These are phyloP conservation scores for Dioscorea cayenensis DNA, from an alignment of 116 monocot species.

Conservation along the genomic window DNA sequence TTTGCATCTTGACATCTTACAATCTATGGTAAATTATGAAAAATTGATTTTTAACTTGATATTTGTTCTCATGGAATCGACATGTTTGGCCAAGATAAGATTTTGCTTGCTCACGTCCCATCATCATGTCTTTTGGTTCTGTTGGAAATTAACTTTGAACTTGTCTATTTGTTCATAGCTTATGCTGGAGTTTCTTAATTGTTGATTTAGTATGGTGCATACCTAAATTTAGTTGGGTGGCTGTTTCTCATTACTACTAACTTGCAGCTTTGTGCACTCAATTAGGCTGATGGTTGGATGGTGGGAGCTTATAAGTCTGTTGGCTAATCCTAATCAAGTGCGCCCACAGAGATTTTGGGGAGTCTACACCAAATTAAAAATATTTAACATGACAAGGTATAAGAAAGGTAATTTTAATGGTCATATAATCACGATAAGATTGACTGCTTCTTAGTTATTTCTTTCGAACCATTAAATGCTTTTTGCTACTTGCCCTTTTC, in stretches of 20 bases:
- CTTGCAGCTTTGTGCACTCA: constrained; percentile 11
- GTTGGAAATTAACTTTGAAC: too few relatives aligned
- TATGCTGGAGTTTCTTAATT: not conserved
- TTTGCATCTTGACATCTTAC: too few relatives aligned
- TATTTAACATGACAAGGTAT: constrained; percentile 91
- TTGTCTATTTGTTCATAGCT: not conserved
- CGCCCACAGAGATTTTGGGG: constrained; percentile 99
- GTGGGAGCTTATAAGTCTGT: constrained; percentile 73
- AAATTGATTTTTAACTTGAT: too few relatives aligned
- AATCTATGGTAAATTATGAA: too few relatives aligned
- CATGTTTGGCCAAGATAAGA: too few relatives aligned
- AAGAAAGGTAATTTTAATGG: constrained; percentile 69
- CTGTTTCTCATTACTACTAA: constrained; percentile 2
- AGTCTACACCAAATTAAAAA: constrained; percentile 96
- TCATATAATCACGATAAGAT: not conserved
- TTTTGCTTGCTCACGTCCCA: too few relatives aligned
- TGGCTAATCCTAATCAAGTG: constrained; percentile 87
- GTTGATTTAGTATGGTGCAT: not conserved
- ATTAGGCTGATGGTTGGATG: constrained; percentile 99
- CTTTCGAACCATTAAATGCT: too few relatives aligned
- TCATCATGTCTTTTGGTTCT: too few relatives aligned
- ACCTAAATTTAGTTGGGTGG: not conserved
- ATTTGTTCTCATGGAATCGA: too few relatives aligned
- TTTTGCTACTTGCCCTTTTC: too few relatives aligned
- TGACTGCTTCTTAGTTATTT: not conserved